These are phyloP conservation scores for Malus orientalis DNA, from an alignment of 306 rosid genomes.

Conservation along the genomic window DNA sequence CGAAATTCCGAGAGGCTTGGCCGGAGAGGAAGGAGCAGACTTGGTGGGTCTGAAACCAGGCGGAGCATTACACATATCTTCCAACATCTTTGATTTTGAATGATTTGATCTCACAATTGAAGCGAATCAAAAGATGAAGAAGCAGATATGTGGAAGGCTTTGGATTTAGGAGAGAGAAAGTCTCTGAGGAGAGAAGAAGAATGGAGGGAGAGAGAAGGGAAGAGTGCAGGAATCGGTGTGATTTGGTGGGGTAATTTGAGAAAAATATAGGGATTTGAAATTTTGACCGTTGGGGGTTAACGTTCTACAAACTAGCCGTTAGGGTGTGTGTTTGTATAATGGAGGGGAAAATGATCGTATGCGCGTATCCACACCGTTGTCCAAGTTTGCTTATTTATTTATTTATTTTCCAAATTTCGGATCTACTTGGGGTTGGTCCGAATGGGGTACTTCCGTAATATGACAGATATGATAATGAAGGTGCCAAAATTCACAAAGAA, in stretches of 20 bases:
- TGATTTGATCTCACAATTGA: background rate
- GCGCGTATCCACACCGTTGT: background rate
- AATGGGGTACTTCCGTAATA: too few species aligned
- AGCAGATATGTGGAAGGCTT: conserved; percentile 5
- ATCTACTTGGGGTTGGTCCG: background rate
- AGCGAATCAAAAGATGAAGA: conserved; percentile 2
- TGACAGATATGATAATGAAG: background rate
- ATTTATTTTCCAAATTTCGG: background rate
- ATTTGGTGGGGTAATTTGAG: background rate
- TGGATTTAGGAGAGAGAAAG: background rate
- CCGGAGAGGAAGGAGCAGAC: conserved; percentile 95
- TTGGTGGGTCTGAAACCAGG: conserved; percentile 93
- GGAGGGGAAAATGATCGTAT: background rate
- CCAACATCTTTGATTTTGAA: conserved; percentile 35
- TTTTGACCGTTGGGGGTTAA: conserved; percentile 27
- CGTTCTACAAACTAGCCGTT: conserved; percentile 48
- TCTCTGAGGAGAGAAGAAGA: background rate
- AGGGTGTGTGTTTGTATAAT: background rate
- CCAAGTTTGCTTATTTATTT: background rate
- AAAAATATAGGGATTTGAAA: conserved; percentile 10
- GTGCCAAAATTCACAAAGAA: too few species aligned
- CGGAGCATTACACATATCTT: conserved; percentile 92
- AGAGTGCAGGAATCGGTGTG: conserved; percentile 8
- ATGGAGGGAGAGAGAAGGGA: background rate
- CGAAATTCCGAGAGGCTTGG: conserved; percentile 64